Conservation (phyloP, 805 yeast genomes). For the Myxozyma lipomycoides region DNA sequence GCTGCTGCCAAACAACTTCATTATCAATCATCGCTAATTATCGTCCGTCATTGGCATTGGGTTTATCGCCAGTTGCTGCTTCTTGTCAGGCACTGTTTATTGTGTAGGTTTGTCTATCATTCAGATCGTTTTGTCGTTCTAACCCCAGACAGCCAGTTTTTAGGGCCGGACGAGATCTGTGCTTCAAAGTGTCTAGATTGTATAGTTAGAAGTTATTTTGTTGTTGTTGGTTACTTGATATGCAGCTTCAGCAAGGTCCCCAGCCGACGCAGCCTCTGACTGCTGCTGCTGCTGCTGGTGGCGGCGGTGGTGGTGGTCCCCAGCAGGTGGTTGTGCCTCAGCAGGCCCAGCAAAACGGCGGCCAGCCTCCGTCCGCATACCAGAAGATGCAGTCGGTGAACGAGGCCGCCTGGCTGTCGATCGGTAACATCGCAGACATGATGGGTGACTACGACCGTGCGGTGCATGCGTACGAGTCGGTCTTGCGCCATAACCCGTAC, state of each 20-base stretch:
- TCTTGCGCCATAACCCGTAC: constrained; percentile 79
- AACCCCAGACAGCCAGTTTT: too few relatives aligned
- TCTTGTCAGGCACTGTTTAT: too few relatives aligned
- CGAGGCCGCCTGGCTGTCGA: constrained; percentile 30
- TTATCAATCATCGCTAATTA: too few relatives aligned
- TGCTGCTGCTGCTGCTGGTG: background rate
- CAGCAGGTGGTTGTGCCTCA: constrained; percentile 5
- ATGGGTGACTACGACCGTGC: constrained; percentile 88
- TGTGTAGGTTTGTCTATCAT: too few relatives aligned
- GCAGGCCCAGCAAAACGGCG: constrained; percentile 7
- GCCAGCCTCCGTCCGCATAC: constrained; percentile 16
- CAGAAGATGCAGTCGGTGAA: constrained; percentile 29
- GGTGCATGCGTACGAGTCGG: constrained; percentile 79
- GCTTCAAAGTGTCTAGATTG: too few relatives aligned
- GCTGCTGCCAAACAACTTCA: too few relatives aligned
- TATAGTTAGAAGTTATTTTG: too few relatives aligned
- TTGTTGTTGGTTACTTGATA: too few relatives aligned
- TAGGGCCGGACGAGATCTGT: too few relatives aligned
- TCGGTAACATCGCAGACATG: constrained; percentile 81
- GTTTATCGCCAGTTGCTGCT: too few relatives aligned
- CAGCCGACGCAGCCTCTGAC: constrained; percentile 8
- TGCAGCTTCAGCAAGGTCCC: background rate
- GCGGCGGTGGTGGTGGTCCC: background rate
- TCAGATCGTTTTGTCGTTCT: too few relatives aligned
- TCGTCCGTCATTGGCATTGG: too few relatives aligned